Conservation (phyloP, 768 basidiomycete species). For the Lyophyllum decastes region DNA sequence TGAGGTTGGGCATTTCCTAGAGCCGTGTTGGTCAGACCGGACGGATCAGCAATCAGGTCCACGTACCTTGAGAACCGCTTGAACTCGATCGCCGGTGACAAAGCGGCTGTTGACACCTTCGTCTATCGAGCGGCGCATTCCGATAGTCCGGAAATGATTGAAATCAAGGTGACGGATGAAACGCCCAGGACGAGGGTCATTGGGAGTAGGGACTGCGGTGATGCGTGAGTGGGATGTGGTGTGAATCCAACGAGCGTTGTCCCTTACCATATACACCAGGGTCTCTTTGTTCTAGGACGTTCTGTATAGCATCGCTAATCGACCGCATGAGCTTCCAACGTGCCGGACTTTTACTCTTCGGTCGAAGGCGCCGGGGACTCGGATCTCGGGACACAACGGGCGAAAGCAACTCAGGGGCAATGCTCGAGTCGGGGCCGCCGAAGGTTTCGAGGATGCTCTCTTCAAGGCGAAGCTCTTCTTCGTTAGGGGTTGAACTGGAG, state of each 20-base stretch:
- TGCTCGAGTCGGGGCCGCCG: conserved; percentile 64
- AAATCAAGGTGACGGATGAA: conserved; percentile 90
- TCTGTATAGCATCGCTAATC: conserved; percentile 77
- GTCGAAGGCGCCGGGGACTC: conserved; percentile 72
- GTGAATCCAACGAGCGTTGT: conserved; percentile 2
- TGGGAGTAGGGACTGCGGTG: conserved; percentile 61
- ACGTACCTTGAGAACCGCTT: conserved; percentile 73
- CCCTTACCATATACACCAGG: conserved; percentile 74
- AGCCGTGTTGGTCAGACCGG: conserved; percentile 13
- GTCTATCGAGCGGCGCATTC: conserved; percentile 90
- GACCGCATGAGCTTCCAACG: conserved; percentile 82
- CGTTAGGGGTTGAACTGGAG: conserved; percentile 30
- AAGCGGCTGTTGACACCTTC: conserved; percentile 90
- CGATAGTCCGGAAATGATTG: conserved; percentile 96
- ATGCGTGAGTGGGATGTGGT: background rate
- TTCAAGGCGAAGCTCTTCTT: conserved; percentile 53
- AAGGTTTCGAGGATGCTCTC: conserved; percentile 61
- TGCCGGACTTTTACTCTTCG: conserved; percentile 79
- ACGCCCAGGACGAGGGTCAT: conserved; percentile 74
- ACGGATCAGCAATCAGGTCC: conserved; percentile 5
- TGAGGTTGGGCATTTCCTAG: conserved; percentile 87
- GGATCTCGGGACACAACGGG: conserved; percentile 83
- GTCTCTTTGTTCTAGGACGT: conserved; percentile 60
- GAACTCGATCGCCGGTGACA: conserved; percentile 87
- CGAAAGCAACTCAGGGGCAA: conserved; percentile 74